Base-by-base conservation (phyloP, 805 yeast species). In the Saturnispora gosingensis region DNA sequence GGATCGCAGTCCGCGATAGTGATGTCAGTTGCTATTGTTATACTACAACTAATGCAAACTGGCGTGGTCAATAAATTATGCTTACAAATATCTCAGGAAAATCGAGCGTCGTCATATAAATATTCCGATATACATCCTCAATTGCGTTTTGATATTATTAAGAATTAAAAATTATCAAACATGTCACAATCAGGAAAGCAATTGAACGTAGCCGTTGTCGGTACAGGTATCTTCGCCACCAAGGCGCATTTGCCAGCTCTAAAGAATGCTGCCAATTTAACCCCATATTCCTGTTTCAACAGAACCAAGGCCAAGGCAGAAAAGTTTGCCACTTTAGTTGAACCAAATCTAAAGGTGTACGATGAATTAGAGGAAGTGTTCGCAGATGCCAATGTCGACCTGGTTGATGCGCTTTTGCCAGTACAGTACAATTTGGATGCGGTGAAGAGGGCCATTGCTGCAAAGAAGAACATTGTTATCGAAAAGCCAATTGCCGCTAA, bases 401-500 rank as follows among this genome's bases (percentile, higher is more conserved):
- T 83, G 30, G 76, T 91, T 28, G 97, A 91, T 64, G 95, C 88
- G 2, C 73, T 90, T 55, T 76, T 91, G 49, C 98, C 98, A n/a
- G 96, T 83, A 1, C 91, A 88, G 65, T 77, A 68, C 72, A 91
- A 88, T 66, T 71, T 81, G 45, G 80, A 73, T 39, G 82, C 82
- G 2, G 83, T 89, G 34, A 74, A 80, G 61, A 74, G 77, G 58
- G 95, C 95, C 2, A 72, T 88, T 50, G 75, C 77, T 46, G 76
- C 85, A 59, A 79, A 81, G 48, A 91, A 90, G 70, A 93, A 96
- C 53, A 73, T 90, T 45, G 73, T 80, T 38, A 68, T 91, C 61
- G 98, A 91, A 67, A 91, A 91, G 70, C 98, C 98, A 57, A 82
- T 91, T 64, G 93, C 97, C 34, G 95, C 96, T 39, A 82, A 77